Conservation (phyloP, 257 asterid genomes). For the Solanum gandarillasii region DNA sequence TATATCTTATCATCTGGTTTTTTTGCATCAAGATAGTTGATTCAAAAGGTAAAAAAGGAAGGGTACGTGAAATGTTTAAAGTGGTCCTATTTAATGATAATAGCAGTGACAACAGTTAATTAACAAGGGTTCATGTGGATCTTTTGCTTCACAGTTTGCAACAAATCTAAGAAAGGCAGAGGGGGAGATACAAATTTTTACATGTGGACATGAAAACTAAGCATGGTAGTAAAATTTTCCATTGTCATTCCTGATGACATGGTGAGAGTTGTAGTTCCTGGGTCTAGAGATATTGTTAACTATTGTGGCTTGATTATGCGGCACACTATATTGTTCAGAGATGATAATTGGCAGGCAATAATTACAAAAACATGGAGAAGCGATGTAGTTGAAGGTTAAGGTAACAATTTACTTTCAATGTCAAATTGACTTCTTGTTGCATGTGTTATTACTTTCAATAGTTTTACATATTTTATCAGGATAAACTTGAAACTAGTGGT, state of each 20-base stretch:
- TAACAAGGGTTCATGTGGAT: not conserved
- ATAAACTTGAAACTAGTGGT: not conserved
- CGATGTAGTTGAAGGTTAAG: not conserved
- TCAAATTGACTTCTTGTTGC: not conserved
- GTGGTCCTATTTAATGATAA: not conserved
- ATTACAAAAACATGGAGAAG: not conserved
- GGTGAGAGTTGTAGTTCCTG: not conserved
- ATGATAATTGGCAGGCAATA: not conserved
- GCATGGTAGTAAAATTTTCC: not conserved
- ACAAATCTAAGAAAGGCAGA: not conserved
- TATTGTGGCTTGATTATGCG: not conserved
- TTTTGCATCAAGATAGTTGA: not conserved
- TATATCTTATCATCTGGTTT: not conserved
- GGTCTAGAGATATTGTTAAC: not conserved
- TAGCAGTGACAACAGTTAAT: not conserved
- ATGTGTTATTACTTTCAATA: not conserved
- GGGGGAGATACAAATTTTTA: not conserved
- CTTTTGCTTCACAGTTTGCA: not conserved
- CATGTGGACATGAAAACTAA: not conserved
- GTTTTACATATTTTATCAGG: not conserved
- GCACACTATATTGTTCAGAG: not conserved
- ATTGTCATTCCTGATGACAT: not conserved
- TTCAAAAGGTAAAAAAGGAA: not conserved
- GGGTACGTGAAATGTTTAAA: not conserved
- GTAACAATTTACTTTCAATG: not conserved